A percentile compares a stretch with the other conserved stretches of the same genome.
Conservation (phyloP, 164 flowering plant species). For the Kingdonia uniflora region DNA sequence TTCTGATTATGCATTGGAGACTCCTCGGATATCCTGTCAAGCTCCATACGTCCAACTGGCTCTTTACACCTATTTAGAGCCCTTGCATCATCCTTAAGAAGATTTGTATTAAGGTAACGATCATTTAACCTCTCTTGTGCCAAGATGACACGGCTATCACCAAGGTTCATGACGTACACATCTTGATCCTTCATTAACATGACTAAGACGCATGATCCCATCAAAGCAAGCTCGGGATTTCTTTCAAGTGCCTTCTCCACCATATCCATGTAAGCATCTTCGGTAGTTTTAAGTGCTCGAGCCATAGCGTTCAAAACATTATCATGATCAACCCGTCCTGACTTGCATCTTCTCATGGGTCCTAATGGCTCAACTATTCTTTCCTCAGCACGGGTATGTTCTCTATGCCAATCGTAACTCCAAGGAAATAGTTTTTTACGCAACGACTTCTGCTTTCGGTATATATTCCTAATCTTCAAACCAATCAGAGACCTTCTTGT, state of each 20-base stretch:
- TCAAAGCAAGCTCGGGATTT: constrained; percentile 57
- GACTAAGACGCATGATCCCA: constrained; percentile 66
- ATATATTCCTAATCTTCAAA: constrained; percentile 42
- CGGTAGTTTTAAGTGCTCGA: constrained; percentile 45
- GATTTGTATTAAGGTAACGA: constrained; percentile 24
- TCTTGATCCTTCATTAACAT: constrained; percentile 72
- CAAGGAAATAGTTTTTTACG: constrained; percentile 59
- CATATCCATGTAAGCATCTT: constrained; percentile 55
- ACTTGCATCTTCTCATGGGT: constrained; percentile 40
- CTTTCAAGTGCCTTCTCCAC: constrained; percentile 37
- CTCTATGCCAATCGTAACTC: constrained; percentile 70
- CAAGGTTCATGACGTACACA: constrained; percentile 67
- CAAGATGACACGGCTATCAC: constrained; percentile 57
- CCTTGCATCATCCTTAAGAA: constrained; percentile 34
- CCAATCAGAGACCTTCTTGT: constrained; percentile 26
- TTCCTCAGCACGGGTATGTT: constrained; percentile 24
- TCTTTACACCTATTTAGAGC: constrained; percentile 44
- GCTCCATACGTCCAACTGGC: constrained; percentile 45
- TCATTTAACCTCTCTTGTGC: constrained; percentile 48
- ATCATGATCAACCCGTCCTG: constrained; percentile 41
- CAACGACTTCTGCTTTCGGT: constrained; percentile 45
- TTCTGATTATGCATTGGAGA: constrained; percentile 43
- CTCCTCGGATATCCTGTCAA: constrained; percentile 58
- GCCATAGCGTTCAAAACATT: constrained; percentile 52
- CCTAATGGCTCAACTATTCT: constrained; percentile 23